Evolutionary conservation across 148 eudicot genomes (phyloP).

Genomic region (Fagopyrum homotropicum): DNA sequence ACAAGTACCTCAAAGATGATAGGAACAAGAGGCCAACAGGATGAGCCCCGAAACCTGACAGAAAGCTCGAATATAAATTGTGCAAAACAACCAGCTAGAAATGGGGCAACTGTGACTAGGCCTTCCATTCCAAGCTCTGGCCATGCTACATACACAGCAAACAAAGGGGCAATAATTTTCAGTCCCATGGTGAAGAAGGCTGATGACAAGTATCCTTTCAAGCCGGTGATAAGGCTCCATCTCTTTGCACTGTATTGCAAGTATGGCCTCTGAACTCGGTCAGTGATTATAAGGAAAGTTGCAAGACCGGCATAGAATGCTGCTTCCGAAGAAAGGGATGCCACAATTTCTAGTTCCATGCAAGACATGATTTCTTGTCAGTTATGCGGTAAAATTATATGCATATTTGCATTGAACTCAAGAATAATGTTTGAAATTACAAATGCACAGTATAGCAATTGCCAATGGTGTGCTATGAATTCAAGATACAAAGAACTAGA

Average conservation of each 20-base stretch:
- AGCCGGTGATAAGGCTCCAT: conserved; percentile 81
- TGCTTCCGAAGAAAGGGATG: conserved; percentile 51
- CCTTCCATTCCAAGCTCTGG: conserved; percentile 60
- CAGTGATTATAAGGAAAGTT: conserved; percentile 44
- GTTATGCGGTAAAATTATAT: neutral
- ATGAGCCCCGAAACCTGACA: conserved; percentile 41
- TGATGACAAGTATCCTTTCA: conserved; percentile 49
- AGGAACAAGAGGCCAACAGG: conserved; percentile 86
- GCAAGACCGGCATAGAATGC: conserved; percentile 64
- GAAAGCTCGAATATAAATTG: conserved; percentile 47
- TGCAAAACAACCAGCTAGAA: conserved; percentile 54
- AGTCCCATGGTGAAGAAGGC: conserved; percentile 57
- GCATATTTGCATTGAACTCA: neutral
- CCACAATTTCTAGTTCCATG: conserved; percentile 46
- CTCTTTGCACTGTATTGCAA: conserved; percentile 65
- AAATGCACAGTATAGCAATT: neutral
- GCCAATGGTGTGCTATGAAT: neutral
- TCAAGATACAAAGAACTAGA: neutral
- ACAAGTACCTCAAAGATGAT: conserved; percentile 71
- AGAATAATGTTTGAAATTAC: neutral
- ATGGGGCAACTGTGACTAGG: conserved; percentile 55
- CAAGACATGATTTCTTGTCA: neutral
- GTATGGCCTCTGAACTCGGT: conserved; percentile 69
- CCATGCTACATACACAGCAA: conserved; percentile 54
- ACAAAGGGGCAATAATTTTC: conserved; percentile 57